Conservation (phyloP, 208 protist genomes). For the Wallacemonas rigidus region DNA sequence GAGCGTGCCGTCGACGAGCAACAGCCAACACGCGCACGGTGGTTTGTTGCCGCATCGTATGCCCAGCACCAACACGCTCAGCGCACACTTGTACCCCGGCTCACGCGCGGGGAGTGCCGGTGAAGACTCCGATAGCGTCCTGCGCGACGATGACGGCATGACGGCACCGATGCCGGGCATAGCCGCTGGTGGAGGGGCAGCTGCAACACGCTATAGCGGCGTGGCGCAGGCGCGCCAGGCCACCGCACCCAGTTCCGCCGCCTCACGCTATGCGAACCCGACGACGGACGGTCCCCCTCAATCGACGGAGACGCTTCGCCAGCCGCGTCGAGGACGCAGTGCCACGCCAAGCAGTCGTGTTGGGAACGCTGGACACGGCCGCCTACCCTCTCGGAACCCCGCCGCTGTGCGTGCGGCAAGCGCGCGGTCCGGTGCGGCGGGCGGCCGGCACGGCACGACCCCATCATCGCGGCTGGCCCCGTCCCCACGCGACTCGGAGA, state of each 20-base stretch:
- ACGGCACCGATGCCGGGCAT: no score
- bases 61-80: conserved; percentile 12
- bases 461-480: neutral
- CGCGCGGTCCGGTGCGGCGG: conserved; percentile 2
- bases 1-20: neutral
- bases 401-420: conserved; percentile 4
- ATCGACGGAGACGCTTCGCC: neutral
- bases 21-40: conserved; percentile 5
- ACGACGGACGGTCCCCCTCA: neutral
- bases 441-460: neutral
- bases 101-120: conserved; percentile 6
- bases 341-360: neutral
- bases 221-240: neutral
- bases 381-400: conserved; percentile 9
- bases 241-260: neutral
- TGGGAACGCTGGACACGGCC: neutral
- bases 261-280: conserved; percentile 1
- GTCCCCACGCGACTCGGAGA: neutral
- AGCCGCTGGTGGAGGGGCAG: no score
- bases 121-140: conserved; percentile 6
- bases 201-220: no score
- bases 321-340: neutral
- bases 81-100: neutral
- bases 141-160: conserved; percentile 3
- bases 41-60: neutral